Evolutionary conservation across 176 grass and related monocot species (phyloP), one percentile per base, ranked within the genome.

Genomic region (Pontederia crassipes): DNA sequence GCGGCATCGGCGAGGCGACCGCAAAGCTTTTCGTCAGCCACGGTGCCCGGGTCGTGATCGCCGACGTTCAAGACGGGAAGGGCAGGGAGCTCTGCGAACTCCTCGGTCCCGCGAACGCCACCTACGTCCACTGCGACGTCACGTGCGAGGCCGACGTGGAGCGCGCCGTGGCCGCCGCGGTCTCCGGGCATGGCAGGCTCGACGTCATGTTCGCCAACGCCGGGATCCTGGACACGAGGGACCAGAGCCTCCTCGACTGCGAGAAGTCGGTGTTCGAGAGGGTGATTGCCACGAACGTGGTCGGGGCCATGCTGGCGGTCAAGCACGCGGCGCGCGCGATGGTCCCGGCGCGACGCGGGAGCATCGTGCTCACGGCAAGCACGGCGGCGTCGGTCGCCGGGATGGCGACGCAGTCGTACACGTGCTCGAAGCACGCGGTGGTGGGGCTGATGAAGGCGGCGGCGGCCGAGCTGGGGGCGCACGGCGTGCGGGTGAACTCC

Each of bases 311-410:
- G 13, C 50, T 52, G 50, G 50, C 13, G 50, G 12, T 11, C 13
- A 52, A 52, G 50, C 50, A 52, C 10, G 50, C 50, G 0, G 50
- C 50, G 50, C 50, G 12, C 50, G 50, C 32, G 12, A 68, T 76
- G 63, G 12, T 69, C 28, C 74, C 56, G 11, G 48, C 65, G 35
- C 65, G 27, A 2, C 20, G 16, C 15, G 65, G 65, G 45, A 52
- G 65, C 65, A 77, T 77, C 46, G 62, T 77, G 17, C 50, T 66
- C 1, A 70, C 74, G 45, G 13, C 74, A 59, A 77, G 74, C 28
- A 1, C 32, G 0, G 74, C 65, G 17, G 58, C 57, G 5, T 54
- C 54, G 9, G 32, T 77, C 16, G 51, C 7, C 16, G 75, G 66
- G 17, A 17, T 20, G 0, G 55, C 17, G 2, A 54, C 75, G 9